Base-by-base conservation (phyloP, 345 rosid species). In the Eutrema yunnanense region DNA sequence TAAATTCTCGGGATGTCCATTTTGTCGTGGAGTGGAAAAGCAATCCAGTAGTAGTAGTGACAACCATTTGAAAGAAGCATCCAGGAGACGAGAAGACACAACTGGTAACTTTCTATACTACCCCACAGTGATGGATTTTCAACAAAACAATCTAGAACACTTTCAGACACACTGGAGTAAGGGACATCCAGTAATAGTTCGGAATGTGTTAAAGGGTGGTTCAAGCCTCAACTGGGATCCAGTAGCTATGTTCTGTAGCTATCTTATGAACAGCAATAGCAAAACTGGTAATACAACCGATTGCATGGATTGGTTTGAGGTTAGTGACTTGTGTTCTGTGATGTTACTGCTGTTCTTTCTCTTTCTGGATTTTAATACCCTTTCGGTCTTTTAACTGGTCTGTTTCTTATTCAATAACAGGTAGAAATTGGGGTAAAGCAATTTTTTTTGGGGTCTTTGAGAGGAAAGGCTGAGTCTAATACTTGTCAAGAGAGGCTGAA, bases 131-230 rank as follows among this genome's bases (percentile, higher is more conserved):
- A 9, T 51, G 58, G 92, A 88, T 56, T 75, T 86, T 81, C 81
- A 75, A 49, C 76, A 73, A 60, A 94, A 87, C 80, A 95, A 83
- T 66, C 80, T 89, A 7, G 98, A 90, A 29, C 99, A 92, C 62
- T 95, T 90, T 80, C 99, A 90, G 86, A 85, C 87, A 78, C 98
- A 95, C 62, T 95, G 99, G 98, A 74, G 88, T 67, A 87, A 84
- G 82, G 97, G 94, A 72, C 97, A 95, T 69, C 98, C 99, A 7
- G 92, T 92, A 44, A 81, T 92, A 62, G 80, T 95, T 70, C 92
- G 74, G 63, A 80, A 83, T 79, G 92, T 92, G 71, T 87, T 92
- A 76, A 81, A 55, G 54, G 72, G 78, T 66, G 62, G 82, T 61
- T 73, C 86, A 61, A 83, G 78, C 58, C 73, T 88, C 65, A 88